Base-by-base conservation (phyloP, 257 asterid species). In the Echites panduratus region DNA sequence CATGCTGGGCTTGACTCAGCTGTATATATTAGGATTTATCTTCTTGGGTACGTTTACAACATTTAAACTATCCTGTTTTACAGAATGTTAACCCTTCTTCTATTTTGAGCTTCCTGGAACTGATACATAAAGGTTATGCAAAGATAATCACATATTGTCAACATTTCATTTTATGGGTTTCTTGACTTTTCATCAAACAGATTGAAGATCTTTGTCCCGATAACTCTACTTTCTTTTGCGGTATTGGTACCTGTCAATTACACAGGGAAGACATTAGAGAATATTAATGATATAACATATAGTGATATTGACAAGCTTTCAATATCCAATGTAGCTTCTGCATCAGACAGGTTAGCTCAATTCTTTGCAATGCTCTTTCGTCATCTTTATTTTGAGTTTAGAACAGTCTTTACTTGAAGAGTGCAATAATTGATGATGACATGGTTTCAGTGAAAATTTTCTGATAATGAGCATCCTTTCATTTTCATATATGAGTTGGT, bases 1-100 rank as follows among this genome's bases (percentile, higher is more conserved):
- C 96, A 90, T n/a, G 98, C 96, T 19, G 98, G 98, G 53, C 96
- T 93, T 13, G 98, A 93, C 76, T 90, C 98, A 64, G 90, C 88
- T 22, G 88, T 84, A 8, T 93, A 90, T 78, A 85, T 93, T 49
- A 78, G 97, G 75, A 93, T 93, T 74, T 93, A 93, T 83, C 89
- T 87, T 77, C 87, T 93, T 41, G 98, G 98, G 98, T 90, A 84
- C 82, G 93, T 79, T 65, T 72, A 49, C 59, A 35, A 35, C 7
- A 20, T 50, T 80, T 40, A 1, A 19, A 19, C 24, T 47, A 26
- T 5, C 19, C 44, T 16, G 24, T 69, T 17, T 19, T 49, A 53
- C 13, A 24, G 24, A 20, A 27, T 9, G 16, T 45, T 49, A 26
- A 27, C 20, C 12, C 45, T 41, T 9, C 22, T 0, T 22, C 29